These are phyloP conservation scores for Tetradesmus obliquus DNA, from an alignment of 139 green algal genomes.

Conservation along the genomic window DNA sequence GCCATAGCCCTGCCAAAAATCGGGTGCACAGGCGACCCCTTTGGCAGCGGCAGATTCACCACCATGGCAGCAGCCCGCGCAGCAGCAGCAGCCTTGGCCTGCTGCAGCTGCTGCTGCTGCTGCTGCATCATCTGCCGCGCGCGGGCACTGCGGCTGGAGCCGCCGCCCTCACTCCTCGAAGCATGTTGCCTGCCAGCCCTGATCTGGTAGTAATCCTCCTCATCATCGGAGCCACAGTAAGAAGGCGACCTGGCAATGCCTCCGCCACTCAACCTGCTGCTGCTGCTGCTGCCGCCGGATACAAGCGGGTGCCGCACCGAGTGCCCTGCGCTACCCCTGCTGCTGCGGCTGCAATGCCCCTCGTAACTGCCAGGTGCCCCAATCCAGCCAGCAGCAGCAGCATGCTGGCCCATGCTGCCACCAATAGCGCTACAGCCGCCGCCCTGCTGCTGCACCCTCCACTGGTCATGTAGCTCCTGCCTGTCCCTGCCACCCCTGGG, in stretches of 20 bases:
- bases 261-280: background rate
- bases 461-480: background rate
- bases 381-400: background rate
- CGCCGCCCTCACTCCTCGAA: background rate
- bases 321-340: background rate
- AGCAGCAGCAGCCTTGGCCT: constrained; percentile 9
- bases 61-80: background rate
- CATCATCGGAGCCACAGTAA: background rate
- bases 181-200: background rate
- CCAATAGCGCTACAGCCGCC: background rate
- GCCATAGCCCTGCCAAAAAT: background rate
- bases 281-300: background rate
- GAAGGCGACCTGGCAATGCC: background rate
- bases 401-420: background rate
- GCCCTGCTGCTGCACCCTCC: background rate
- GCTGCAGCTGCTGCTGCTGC: background rate
- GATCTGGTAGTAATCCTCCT: background rate
- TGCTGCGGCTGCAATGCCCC: background rate
- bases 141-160: no score
- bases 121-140: background rate
- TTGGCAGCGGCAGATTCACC: background rate
- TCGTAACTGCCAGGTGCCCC: background rate
- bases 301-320: background rate
- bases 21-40: constrained; percentile 27
- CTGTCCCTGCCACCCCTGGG: background rate